Evolutionary conservation across 2,329 filamentous ascomycete genomes (phyloP).

Genomic region (Lachnellula subtilissima): DNA sequence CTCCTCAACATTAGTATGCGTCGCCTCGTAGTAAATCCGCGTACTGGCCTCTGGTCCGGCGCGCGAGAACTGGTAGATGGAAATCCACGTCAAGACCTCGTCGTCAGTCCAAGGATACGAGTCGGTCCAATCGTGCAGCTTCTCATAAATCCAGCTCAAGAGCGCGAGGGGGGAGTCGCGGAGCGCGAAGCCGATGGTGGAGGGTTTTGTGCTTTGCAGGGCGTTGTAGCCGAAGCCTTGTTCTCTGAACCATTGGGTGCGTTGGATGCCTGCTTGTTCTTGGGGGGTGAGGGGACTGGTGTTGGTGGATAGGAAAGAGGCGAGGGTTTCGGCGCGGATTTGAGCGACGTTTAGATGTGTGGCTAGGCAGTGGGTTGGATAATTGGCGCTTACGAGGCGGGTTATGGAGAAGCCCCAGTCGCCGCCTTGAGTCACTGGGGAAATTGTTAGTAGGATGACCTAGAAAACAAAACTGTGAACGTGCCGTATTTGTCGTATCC

Average conservation of each 20-base stretch:
- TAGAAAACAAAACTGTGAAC: constrained; percentile 38
- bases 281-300: constrained; percentile 1
- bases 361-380: constrained; percentile 51
- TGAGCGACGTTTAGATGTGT: constrained; percentile 34
- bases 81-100: constrained; percentile 70
- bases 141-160: constrained; percentile 77
- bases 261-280: constrained; percentile 14
- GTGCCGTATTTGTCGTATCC: constrained; percentile 55
- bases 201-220: constrained; percentile 58
- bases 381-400: constrained; percentile 53
- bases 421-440: constrained; percentile 52
- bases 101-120: constrained; percentile 69
- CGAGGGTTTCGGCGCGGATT: not conserved
- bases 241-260: constrained; percentile 15
- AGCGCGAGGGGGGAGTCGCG: constrained; percentile 65
- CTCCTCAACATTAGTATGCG: constrained; percentile 33
- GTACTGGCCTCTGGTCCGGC: constrained; percentile 64
- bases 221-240: constrained; percentile 21
- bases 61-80: constrained; percentile 66
- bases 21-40: constrained; percentile 68
- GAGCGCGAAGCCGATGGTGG: constrained; percentile 66
- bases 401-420: constrained; percentile 69
- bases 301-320: constrained; percentile 1
- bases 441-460: not conserved
- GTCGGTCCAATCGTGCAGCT: constrained; percentile 73